phyloP scores from a whole-genome alignment of 177 flowering plant genomes.

The Vitis hybrid region DNA sequence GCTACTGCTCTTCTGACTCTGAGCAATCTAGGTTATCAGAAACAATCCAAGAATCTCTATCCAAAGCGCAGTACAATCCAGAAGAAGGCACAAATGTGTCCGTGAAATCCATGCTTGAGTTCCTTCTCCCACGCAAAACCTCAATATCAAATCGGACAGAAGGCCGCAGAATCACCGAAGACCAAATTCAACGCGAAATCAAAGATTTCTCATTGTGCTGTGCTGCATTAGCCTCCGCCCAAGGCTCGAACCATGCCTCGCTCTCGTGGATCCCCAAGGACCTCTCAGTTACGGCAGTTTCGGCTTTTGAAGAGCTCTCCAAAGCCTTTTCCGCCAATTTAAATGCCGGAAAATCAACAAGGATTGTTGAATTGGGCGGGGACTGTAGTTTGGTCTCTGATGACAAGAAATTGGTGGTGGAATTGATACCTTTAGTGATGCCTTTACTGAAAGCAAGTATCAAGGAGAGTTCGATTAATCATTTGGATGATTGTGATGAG shows the following conservation, averaged over 20 bases:
- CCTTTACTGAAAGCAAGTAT: constrained; percentile 60
- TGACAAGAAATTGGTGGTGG: constrained; percentile 52
- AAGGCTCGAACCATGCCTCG: constrained; percentile 29
- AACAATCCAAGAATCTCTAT: constrained; percentile 38
- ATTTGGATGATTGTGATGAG: constrained; percentile 45
- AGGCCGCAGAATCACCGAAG: constrained; percentile 4
- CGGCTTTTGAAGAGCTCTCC: constrained; percentile 47
- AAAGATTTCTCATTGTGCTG: constrained; percentile 65
- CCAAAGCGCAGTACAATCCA: constrained; percentile 38
- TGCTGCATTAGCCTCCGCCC: constrained; percentile 59
- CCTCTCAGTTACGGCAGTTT: constrained; percentile 35
- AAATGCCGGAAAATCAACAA: constrained; percentile 15
- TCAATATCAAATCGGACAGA: constrained; percentile 10
- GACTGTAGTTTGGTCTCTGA: constrained; percentile 29
- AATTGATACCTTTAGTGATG: constrained; percentile 59
- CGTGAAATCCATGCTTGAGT: constrained; percentile 47
- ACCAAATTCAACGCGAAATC: constrained; percentile 23
- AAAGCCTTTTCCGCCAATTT: constrained; percentile 25
- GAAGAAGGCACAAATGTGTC: constrained; percentile 50
- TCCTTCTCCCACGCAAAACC: constrained; percentile 39
- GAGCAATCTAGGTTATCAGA: constrained; percentile 43
- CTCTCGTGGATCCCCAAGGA: constrained; percentile 67
- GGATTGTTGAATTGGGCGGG: constrained; percentile 31
- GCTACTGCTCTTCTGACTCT: not conserved
- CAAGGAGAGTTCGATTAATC: constrained; percentile 67